Conservation (phyloP, 345 rosid genomes). For the Acer yangbiense region DNA sequence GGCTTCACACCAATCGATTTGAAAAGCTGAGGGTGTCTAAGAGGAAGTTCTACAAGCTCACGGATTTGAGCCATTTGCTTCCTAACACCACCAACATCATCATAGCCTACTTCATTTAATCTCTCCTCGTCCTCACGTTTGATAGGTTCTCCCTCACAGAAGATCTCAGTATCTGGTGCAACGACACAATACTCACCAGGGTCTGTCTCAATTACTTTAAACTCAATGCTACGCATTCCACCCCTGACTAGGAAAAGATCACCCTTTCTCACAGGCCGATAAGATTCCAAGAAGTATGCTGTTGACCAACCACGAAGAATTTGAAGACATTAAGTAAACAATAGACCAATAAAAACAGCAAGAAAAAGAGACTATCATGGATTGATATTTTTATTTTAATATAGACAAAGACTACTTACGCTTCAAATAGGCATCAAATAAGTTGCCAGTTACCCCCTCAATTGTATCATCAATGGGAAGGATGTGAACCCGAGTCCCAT, state of each 20-base stretch:
- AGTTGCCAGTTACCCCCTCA: conserved; percentile 41
- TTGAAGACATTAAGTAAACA: not conserved
- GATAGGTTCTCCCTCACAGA: conserved; percentile 52
- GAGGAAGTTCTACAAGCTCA: conserved; percentile 52
- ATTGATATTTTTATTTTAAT: not conserved
- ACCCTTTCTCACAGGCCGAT: conserved; percentile 55
- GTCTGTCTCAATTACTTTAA: conserved; percentile 49
- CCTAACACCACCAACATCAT: conserved; percentile 55
- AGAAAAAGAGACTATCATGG: not conserved
- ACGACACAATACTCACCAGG: conserved; percentile 51
- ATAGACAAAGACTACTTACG: conserved; percentile 20
- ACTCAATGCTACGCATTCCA: conserved; percentile 52
- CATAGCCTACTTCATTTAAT: conserved; percentile 48
- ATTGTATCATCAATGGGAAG: conserved; percentile 44
- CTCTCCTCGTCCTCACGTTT: conserved; percentile 50
- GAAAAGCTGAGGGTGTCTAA: conserved; percentile 47
- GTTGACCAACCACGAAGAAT: conserved; percentile 10
- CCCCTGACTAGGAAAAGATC: conserved; percentile 54
- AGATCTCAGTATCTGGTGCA: conserved; percentile 51
- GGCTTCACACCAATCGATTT: conserved; percentile 53
- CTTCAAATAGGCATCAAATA: conserved; percentile 37
- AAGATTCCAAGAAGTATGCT: conserved; percentile 50
- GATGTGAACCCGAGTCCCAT: conserved; percentile 36
- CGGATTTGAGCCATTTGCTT: conserved; percentile 58
- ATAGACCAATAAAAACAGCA: conserved; percentile 6